Conservation (phyloP, 2,329 filamentous ascomycete species). For the Chalaropsis thielavioides region DNA sequence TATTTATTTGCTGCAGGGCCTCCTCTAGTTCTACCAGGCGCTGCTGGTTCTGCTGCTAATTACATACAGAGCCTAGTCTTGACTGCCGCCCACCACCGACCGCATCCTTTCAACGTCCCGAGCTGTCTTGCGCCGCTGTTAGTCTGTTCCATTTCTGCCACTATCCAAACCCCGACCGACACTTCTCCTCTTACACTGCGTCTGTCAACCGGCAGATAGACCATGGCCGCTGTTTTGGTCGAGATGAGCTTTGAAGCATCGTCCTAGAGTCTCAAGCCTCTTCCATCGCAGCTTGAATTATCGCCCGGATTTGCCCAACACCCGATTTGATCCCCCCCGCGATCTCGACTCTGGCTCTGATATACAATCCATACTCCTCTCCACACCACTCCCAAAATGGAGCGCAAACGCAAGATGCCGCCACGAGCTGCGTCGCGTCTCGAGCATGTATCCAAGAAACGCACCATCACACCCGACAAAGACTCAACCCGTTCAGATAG, state of each 20-base stretch:
- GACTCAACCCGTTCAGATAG: slow-evolving; percentile 19
- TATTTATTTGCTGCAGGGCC: neutral
- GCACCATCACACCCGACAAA: slow-evolving; percentile 41
- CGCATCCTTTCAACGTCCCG: neutral
- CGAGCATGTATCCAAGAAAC: slow-evolving; percentile 46
- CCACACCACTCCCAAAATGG: slow-evolving; percentile 31
- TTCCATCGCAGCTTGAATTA: neutral
- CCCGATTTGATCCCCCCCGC: neutral
- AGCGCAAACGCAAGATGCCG: slow-evolving; percentile 51
- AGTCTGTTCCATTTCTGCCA: neutral
- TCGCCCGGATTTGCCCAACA: neutral
- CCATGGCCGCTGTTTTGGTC: slow-evolving; percentile 3
- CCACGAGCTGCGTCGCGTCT: slow-evolving; percentile 46
- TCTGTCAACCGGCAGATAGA: neutral
- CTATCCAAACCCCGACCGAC: neutral
- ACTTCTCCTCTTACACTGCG: neutral
- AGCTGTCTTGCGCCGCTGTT: neutral
- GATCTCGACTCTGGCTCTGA: neutral
- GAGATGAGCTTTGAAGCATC: slow-evolving; percentile 3
- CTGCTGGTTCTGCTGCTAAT: neutral
- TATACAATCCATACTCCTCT: neutral
- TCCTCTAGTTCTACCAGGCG: too few relatives aligned
- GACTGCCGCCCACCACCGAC: neutral
- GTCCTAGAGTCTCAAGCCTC: neutral
- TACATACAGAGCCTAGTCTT: neutral